Percentiles rank a stretch among this genome's conserved stretches.
phyloP scores from a whole-genome alignment of 2,329 filamentous ascomycete species.

The Lecanicillium sp. region DNA sequence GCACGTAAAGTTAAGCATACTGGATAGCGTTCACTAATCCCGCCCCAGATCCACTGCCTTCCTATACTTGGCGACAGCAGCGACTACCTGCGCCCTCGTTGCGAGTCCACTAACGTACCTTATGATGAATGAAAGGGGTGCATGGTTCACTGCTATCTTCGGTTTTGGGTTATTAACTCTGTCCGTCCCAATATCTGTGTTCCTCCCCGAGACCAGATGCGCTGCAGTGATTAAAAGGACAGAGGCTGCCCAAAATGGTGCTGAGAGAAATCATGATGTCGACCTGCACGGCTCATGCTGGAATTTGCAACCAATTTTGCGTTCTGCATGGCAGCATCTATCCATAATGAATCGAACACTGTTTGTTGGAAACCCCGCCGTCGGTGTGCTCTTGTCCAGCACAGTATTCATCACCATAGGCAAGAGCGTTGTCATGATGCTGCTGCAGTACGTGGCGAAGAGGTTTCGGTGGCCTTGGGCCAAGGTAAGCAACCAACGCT shows the following conservation, averaged over 20 bases:
- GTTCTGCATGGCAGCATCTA: not conserved
- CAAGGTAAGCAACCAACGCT: conserved; percentile 3
- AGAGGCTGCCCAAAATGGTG: conserved; percentile 2
- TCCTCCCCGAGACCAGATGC: conserved; percentile 11
- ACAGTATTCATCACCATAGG: conserved; percentile 2
- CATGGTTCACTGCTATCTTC: conserved; percentile 8
- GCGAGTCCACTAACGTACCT: conserved; percentile 12
- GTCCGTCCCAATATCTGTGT: conserved; percentile 4
- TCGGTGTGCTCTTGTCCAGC: conserved; percentile 5
- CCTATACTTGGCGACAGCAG: conserved; percentile 11
- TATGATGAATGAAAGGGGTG: conserved; percentile 9
- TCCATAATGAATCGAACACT: not conserved
- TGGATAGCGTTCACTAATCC: no score
- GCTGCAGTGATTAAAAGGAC: not conserved
- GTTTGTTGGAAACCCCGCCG: not conserved
- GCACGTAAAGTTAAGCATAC: no score
- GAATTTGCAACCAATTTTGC: not conserved
- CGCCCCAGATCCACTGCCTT: conserved; percentile 11
- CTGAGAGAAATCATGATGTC: no score
- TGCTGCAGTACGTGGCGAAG: conserved; percentile 8
- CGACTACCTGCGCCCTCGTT: conserved; percentile 10
- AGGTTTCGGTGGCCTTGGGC: conserved; percentile 10
- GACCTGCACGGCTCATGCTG: no score
- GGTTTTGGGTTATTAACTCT: conserved; percentile 8
- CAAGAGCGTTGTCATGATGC: not conserved